Conservation (phyloP, 1,284 basidiomycete species). For the Fomes fomentarius region DNA sequence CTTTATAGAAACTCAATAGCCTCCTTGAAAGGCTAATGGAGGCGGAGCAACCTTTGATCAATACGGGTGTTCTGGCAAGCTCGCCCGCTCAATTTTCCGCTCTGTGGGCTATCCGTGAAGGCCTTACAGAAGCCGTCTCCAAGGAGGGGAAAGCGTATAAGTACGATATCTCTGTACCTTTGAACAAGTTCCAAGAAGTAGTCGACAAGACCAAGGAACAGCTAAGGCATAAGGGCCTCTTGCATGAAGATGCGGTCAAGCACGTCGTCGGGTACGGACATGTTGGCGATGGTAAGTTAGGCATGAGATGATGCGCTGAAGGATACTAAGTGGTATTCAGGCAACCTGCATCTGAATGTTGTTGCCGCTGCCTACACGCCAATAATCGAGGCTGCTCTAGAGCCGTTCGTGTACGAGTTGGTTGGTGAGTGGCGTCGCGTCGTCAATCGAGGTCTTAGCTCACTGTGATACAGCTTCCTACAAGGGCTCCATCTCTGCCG, state of each 20-base stretch:
- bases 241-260: conserved; percentile 75
- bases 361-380: conserved; percentile 84
- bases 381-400: conserved; percentile 86
- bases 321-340: conserved; percentile 49
- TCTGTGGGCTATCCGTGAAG: conserved; percentile 95
- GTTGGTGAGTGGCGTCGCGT: conserved; percentile 59
- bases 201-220: conserved; percentile 84
- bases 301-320: conserved; percentile 5
- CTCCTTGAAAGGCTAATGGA: conserved; percentile 85
- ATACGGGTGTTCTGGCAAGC: conserved; percentile 93
- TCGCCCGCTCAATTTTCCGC: conserved; percentile 89
- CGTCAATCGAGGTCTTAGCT: background rate
- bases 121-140: conserved; percentile 90
- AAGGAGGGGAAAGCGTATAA: conserved; percentile 98
- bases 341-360: conserved; percentile 95
- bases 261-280: conserved; percentile 94
- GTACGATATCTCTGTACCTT: conserved; percentile 95
- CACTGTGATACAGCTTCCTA: conserved; percentile 52
- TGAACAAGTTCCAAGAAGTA: conserved; percentile 87
- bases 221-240: conserved; percentile 73
- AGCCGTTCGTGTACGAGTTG: conserved; percentile 96
- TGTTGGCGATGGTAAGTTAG: conserved; percentile 85
- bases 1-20: conserved; percentile 81
- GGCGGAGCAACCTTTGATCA: conserved; percentile 75
- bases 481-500: conserved; percentile 93